Evolutionary conservation across 2,329 filamentous ascomycete genomes (phyloP).

Genomic region (Simplicillium sp.): DNA sequence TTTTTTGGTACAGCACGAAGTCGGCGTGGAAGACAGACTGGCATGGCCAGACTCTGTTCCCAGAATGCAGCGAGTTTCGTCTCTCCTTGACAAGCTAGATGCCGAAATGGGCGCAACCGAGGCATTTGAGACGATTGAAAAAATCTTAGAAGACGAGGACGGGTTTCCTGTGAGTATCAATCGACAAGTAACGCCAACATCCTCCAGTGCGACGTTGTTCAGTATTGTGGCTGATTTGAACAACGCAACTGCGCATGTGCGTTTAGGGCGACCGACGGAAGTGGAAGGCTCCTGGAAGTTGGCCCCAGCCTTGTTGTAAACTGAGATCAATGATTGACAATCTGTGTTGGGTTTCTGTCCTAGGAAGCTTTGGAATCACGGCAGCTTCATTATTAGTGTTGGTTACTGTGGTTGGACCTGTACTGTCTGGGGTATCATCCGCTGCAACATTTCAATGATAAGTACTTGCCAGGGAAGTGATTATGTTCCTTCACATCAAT

Average conservation of each 20-base stretch:
- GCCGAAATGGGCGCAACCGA: neutral
- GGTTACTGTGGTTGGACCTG: too few relatives aligned
- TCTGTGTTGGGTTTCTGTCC: too few relatives aligned
- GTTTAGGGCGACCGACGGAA: constrained; percentile 1
- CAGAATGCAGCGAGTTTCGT: neutral
- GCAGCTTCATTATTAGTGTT: too few relatives aligned
- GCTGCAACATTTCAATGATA: too few relatives aligned
- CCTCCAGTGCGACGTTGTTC: constrained; percentile 1
- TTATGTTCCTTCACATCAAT: too few relatives aligned
- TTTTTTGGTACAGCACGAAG: neutral
- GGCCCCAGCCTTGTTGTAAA: neutral
- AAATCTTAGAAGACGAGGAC: constrained; percentile 1
- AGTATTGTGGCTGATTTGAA: constrained; percentile 4
- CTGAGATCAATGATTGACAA: too few relatives aligned
- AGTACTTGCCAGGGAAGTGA: too few relatives aligned
- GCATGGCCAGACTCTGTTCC: neutral
- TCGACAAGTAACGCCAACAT: neutral
- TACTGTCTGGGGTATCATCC: too few relatives aligned
- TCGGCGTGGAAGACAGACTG: neutral
- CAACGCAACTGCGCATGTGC: neutral
- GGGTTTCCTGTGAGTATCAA: constrained; percentile 1
- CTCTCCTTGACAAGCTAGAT: neutral
- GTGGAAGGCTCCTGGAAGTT: constrained; percentile 1
- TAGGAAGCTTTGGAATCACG: too few relatives aligned
- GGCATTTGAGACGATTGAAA: neutral